Conservation (phyloP, 352 stramenopile genomes). For the Pythium aristosporum region DNA sequence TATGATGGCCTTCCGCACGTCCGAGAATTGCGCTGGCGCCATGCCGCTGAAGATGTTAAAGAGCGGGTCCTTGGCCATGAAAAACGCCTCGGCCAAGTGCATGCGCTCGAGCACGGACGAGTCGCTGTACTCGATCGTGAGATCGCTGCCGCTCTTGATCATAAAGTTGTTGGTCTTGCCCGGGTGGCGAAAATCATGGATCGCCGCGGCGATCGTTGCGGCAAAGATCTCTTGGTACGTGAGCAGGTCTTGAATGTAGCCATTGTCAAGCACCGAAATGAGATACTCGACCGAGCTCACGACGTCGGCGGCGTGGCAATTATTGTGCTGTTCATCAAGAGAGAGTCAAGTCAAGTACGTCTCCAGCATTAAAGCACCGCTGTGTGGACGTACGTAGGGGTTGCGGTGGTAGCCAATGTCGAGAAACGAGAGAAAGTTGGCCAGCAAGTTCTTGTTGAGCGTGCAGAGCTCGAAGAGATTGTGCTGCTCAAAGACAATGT, state of each 20-base stretch:
- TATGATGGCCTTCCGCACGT: slow-evolving; percentile 81
- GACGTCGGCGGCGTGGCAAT: slow-evolving; percentile 75
- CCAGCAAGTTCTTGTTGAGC: slow-evolving; percentile 72
- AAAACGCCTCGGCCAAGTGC: slow-evolving; percentile 84
- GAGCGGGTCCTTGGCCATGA: slow-evolving; percentile 58
- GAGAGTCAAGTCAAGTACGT: neutral
- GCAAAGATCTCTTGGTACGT: slow-evolving; percentile 83
- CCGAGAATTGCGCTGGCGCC: slow-evolving; percentile 44
- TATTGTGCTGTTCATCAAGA: slow-evolving; percentile 58
- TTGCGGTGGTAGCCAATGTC: slow-evolving; percentile 82
- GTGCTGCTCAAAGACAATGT: slow-evolving; percentile 82
- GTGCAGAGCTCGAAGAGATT: slow-evolving; percentile 75
- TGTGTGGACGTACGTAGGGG: slow-evolving; percentile 54
- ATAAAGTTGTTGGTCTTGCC: slow-evolving; percentile 89
- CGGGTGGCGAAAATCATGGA: slow-evolving; percentile 83
- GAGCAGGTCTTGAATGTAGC: slow-evolving; percentile 77
- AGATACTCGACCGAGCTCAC: slow-evolving; percentile 82
- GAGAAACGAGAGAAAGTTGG: slow-evolving; percentile 79
- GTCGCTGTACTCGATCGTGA: slow-evolving; percentile 84
- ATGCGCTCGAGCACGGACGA: slow-evolving; percentile 82
- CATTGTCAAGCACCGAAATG: slow-evolving; percentile 77
- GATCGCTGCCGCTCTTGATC: slow-evolving; percentile 67
- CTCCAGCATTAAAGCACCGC: neutral
- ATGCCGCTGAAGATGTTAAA: slow-evolving; percentile 81
- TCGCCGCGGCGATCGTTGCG: slow-evolving; percentile 72